A percentile compares a stretch with the other conserved stretches of the same genome.
phyloP scores from a whole-genome alignment of 1,139 yeast genomes.

The Zygosaccharomyces sapae region DNA sequence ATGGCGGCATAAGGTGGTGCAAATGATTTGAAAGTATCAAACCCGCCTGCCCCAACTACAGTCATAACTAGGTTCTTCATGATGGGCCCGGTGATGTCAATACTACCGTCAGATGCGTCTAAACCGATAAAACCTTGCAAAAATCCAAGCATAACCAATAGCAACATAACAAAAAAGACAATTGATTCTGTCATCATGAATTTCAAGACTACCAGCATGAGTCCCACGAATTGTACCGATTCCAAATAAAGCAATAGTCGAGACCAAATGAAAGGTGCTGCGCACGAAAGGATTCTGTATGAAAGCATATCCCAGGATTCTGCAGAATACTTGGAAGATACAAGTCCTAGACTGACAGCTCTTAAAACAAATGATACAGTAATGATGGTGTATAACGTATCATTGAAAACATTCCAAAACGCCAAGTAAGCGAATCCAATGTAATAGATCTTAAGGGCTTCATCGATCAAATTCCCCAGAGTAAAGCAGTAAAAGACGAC shows the following conservation, averaged over 20 bases:
- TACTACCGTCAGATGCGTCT: slow-evolving; percentile 80
- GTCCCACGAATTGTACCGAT: slow-evolving; percentile 79
- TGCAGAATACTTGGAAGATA: slow-evolving; percentile 20
- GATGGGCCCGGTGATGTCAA: slow-evolving; percentile 67
- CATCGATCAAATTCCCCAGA: slow-evolving; percentile 62
- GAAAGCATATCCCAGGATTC: slow-evolving; percentile 58
- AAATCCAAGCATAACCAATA: slow-evolving; percentile 72
- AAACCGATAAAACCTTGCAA: slow-evolving; percentile 82
- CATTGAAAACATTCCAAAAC: slow-evolving; percentile 80
- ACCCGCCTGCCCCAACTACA: slow-evolving; percentile 68
- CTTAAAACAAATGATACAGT: slow-evolving; percentile 54
- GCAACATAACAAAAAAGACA: slow-evolving; percentile 68
- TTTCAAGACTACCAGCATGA: slow-evolving; percentile 79
- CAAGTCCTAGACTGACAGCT: slow-evolving; percentile 44
- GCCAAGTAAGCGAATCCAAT: slow-evolving; percentile 70
- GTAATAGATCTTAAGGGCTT: slow-evolving; percentile 64
- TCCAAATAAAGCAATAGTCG: slow-evolving; percentile 72
- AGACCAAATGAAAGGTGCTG: slow-evolving; percentile 86
- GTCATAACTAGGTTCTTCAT: slow-evolving; percentile 65
- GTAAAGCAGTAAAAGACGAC: slow-evolving; percentile 61
- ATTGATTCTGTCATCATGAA: slow-evolving; percentile 84
- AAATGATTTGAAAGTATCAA: slow-evolving; percentile 62
- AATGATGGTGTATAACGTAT: slow-evolving; percentile 57
- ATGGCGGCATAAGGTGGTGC: slow-evolving; percentile 83
- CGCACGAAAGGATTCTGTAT: slow-evolving; percentile 68